Conservation (phyloP, 2,329 filamentous ascomycete species). For the Aspergillus pseudotamarii region DNA sequence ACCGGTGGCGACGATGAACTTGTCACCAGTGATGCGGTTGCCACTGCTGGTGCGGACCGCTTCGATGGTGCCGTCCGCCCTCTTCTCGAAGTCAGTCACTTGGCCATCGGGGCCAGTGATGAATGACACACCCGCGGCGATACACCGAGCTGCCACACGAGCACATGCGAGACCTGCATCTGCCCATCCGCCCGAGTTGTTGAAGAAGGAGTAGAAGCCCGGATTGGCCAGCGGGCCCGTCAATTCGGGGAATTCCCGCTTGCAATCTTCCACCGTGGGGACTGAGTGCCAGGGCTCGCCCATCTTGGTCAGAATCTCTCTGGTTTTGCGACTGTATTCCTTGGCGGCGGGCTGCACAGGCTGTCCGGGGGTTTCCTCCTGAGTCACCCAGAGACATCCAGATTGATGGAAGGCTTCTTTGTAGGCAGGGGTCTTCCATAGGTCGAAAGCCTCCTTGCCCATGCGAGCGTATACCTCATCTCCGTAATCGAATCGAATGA, state of each 20-base stretch:
- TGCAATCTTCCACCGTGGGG: constrained; percentile 19
- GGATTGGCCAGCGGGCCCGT: constrained; percentile 21
- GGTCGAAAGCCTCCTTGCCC: constrained; percentile 69
- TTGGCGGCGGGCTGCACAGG: constrained; percentile 23
- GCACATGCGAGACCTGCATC: constrained; percentile 28
- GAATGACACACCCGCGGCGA: constrained; percentile 27
- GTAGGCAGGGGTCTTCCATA: constrained; percentile 54
- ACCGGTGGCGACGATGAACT: constrained; percentile 76
- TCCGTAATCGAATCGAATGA: constrained; percentile 65
- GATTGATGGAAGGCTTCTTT: constrained; percentile 27
- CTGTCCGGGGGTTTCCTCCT: constrained; percentile 23
- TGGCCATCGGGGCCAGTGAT: constrained; percentile 31
- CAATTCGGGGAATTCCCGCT: constrained; percentile 24
- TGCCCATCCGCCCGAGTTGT: constrained; percentile 32
- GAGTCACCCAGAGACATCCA: constrained; percentile 28
- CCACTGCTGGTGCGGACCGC: constrained; percentile 59
- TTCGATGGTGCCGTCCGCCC: constrained; percentile 45
- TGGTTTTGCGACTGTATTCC: constrained; percentile 28
- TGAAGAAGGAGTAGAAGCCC: constrained; percentile 31
- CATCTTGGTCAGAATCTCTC: constrained; percentile 26
- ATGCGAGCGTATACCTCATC: constrained; percentile 73
- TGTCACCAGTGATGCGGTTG: constrained; percentile 58
- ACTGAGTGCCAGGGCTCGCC: constrained; percentile 27
- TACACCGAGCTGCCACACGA: constrained; percentile 25
- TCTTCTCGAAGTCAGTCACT: constrained; percentile 39